Evolutionary conservation across 495 filamentous ascomycete genomes (phyloP), one percentile per base, ranked within the genome.

Genomic region (Astrocystis sublimbata): DNA sequence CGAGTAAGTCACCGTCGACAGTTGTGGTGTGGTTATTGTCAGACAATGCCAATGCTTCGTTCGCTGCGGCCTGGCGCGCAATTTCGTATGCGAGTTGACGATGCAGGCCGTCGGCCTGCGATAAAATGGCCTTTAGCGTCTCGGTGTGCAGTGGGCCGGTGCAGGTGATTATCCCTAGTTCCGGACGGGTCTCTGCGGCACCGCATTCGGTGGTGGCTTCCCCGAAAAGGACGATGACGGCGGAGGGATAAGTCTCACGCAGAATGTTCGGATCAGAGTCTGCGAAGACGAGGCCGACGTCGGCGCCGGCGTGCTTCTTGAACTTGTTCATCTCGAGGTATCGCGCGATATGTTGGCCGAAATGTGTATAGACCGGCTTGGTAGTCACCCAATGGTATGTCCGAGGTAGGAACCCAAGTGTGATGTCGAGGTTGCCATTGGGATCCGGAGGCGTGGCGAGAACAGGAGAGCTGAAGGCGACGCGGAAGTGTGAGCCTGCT

Each of bases 191-290:
- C 15, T 56, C 52, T 3, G 13, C 15, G 26, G 2, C 24, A 9
- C n/a, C n/a, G n/a, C n/a, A n/a, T n/a, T n/a, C n/a, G n/a, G 36
- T 41, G 1, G 41, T 42, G 15, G 7, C 36, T 31, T 30, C 38
- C 19, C 24, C 52, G 2, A 56, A 42, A 7, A 12, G 7, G 8
- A 56, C 8, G 13, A 56, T 56, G 24, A 42, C 52, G 6, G 52
- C 36, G 6, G 36, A 56, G 13, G 52, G 52, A 56, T 56, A 56
- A 5, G 52, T n/a, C n/a, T n/a, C 52, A 15, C 52, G 52, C 15
- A 56, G 31, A 7, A 41, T 23, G n/a, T 42, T n/a, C 0, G 38
- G 19, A 12, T 42, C 24, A 3, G 52, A 41, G 23, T 56, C 24
- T 3, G 52, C 21, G 19, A 56, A 30, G 6, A 56, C n/a, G 4